phyloP scores from a whole-genome alignment of 306 rosid genomes.

The Trichosanthes truncata region DNA sequence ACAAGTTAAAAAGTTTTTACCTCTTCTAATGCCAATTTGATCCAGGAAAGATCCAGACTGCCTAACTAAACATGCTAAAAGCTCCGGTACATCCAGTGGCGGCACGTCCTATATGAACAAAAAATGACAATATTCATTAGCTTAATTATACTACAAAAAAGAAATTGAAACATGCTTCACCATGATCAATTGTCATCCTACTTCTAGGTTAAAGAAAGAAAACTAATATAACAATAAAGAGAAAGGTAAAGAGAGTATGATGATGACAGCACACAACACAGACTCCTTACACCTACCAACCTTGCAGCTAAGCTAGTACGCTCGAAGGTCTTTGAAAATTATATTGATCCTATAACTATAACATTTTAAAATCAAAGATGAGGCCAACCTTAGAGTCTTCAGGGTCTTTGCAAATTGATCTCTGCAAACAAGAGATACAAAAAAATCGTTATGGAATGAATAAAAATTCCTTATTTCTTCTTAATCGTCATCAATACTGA shows the following conservation, averaged over 20 bases:
- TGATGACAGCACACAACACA: neutral
- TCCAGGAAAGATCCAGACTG: slow-evolving; percentile 86
- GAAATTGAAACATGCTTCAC: neutral
- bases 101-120: slow-evolving; percentile 60
- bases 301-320: neutral
- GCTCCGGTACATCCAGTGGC: slow-evolving; percentile 86
- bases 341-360: neutral
- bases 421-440: slow-evolving; percentile 36
- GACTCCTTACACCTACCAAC: neutral
- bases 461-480: neutral
- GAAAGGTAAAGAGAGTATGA: neutral
- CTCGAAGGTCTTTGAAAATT: neutral
- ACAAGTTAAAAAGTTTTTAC: slow-evolving; percentile 20
- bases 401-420: slow-evolving; percentile 66
- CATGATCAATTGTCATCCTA: neutral
- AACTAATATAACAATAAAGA: neutral
- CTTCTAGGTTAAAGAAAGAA: neutral
- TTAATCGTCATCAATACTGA: neutral
- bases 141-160: neutral
- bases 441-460: neutral
- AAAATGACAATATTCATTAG: slow-evolving; percentile 12
- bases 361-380: neutral
- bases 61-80: slow-evolving; percentile 81
- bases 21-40: slow-evolving; percentile 82
- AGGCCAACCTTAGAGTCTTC: slow-evolving; percentile 67